A percentile compares a stretch with the other conserved stretches of the same genome.
phyloP scores from a whole-genome alignment of 2,329 filamentous ascomycete species.

The Colletotrichum salicis region DNA sequence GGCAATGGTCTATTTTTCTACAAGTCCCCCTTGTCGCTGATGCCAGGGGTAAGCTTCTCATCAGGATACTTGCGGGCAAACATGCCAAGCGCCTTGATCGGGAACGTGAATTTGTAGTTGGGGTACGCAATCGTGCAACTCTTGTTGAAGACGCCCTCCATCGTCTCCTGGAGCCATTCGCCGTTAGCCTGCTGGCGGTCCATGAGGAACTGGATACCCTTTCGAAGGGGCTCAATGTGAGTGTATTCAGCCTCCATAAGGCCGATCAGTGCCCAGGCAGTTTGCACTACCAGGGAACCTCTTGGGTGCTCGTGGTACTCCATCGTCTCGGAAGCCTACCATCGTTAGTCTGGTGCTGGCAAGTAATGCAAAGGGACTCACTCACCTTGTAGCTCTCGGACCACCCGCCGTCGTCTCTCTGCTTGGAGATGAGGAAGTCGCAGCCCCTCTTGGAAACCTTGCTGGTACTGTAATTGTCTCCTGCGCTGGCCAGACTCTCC shows the following conservation, averaged over 20 bases:
- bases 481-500: constrained; percentile 83
- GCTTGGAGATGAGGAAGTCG: constrained; percentile 85
- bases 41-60: constrained; percentile 57
- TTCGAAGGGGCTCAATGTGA: constrained; percentile 75
- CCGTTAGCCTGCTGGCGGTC: constrained; percentile 85
- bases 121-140: constrained; percentile 99
- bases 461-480: constrained; percentile 83
- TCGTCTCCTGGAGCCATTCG: constrained; percentile 94
- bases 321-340: constrained; percentile 78
- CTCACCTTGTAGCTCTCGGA: constrained; percentile 86
- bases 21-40: constrained; percentile 17
- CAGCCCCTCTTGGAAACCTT: constrained; percentile 78
- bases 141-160: constrained; percentile 99
- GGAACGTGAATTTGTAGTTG: constrained; percentile 98
- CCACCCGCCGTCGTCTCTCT: constrained; percentile 93
- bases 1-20: neutral
- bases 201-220: constrained; percentile 85
- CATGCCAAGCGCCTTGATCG: constrained; percentile 92
- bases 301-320: constrained; percentile 79
- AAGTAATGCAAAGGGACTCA: constrained; percentile 33
- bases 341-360: constrained; percentile 23
- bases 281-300: constrained; percentile 91
- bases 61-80: constrained; percentile 80
- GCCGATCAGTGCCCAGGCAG: constrained; percentile 87
- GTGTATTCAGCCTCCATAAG: constrained; percentile 87